Percentiles rank a stretch among this genome's conserved stretches.
phyloP scores from a whole-genome alignment of 768 basidiomycete genomes.

The Erythrobasidium yunnanense region DNA sequence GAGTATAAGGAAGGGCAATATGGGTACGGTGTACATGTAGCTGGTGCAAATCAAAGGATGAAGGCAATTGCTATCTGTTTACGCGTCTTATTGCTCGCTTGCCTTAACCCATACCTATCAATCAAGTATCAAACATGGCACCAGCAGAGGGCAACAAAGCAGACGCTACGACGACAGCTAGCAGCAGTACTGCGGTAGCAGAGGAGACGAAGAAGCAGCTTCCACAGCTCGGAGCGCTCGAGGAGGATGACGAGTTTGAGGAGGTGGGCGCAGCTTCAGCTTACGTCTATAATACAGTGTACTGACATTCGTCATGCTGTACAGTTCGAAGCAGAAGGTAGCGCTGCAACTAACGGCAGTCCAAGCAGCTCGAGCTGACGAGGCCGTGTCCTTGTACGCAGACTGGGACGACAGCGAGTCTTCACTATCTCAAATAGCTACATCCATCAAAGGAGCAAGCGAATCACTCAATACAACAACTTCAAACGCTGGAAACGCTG shows the following conservation, averaged over 20 bases:
- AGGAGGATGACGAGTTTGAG: slow-evolving; percentile 39
- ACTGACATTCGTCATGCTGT: too few relatives aligned
- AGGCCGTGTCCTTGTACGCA: neutral
- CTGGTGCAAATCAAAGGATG: too few relatives aligned
- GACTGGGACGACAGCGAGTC: slow-evolving; percentile 33
- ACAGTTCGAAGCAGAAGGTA: slow-evolving; percentile 36
- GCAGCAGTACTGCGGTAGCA: neutral
- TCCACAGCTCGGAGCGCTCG: slow-evolving; percentile 29
- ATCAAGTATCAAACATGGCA: slow-evolving; percentile 6
- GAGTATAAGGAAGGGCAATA: too few relatives aligned
- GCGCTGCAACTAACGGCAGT: neutral
- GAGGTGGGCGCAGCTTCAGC: slow-evolving; percentile 26
- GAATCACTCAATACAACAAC: too few relatives aligned
- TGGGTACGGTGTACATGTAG: too few relatives aligned
- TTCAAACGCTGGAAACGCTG: too few relatives aligned
- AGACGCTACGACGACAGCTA: slow-evolving; percentile 2
- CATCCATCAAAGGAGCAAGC: slow-evolving; percentile 12
- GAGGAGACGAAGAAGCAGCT: slow-evolving; percentile 20
- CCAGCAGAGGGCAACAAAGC: slow-evolving; percentile 1
- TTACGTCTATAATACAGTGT: too few relatives aligned
- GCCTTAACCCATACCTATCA: neutral
- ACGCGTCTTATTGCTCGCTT: neutral
- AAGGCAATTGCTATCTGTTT: too few relatives aligned
- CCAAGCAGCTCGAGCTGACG: neutral
- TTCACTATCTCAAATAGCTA: slow-evolving; percentile 3